Evolutionary conservation across 371 early-diverging fungal genomes (phyloP).

Genomic region (Mortierella sp.): DNA sequence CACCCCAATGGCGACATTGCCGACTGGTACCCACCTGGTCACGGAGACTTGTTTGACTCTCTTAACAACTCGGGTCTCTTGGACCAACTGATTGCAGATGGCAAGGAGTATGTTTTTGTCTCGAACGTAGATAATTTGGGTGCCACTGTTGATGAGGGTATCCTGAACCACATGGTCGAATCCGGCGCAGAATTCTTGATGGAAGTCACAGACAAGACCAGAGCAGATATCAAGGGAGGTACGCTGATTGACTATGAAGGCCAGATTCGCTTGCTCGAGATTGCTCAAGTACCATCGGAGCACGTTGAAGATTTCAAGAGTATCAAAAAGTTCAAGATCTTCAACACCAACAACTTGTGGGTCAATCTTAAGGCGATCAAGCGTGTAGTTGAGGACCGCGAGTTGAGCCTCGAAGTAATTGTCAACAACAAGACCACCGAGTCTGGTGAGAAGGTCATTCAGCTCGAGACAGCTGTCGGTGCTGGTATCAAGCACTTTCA

Average conservation of each 20-base stretch:
- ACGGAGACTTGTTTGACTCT: constrained; percentile 99
- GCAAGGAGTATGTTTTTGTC: constrained; percentile 99
- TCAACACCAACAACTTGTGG: constrained; percentile 99
- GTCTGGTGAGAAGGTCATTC: constrained; percentile 95
- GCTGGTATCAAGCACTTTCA: constrained; percentile 99
- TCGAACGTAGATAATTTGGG: constrained; percentile 99
- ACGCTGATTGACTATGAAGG: constrained; percentile 99
- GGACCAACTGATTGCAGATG: constrained; percentile 95
- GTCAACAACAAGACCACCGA: constrained; percentile 95
- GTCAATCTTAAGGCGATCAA: constrained; percentile 96
- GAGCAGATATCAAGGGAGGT: constrained; percentile 99
- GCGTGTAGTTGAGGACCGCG: constrained; percentile 87
- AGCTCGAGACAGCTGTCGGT: constrained; percentile 99
- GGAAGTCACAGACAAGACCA: constrained; percentile 99
- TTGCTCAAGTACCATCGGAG: constrained; percentile 99
- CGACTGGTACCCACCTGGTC: constrained; percentile 97
- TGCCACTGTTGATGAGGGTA: constrained; percentile 96
- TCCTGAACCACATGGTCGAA: constrained; percentile 93
- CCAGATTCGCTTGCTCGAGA: constrained; percentile 95
- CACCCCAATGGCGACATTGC: constrained; percentile 64
- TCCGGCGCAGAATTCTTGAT: constrained; percentile 96
- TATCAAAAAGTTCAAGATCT: constrained; percentile 99
- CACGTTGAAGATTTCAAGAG: constrained; percentile 99
- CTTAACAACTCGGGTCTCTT: constrained; percentile 95
- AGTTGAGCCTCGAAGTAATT: constrained; percentile 96